Evolutionary conservation across 371 early-diverging fungal species (phyloP).

Genomic region (Phascolomyces articulosus): DNA sequence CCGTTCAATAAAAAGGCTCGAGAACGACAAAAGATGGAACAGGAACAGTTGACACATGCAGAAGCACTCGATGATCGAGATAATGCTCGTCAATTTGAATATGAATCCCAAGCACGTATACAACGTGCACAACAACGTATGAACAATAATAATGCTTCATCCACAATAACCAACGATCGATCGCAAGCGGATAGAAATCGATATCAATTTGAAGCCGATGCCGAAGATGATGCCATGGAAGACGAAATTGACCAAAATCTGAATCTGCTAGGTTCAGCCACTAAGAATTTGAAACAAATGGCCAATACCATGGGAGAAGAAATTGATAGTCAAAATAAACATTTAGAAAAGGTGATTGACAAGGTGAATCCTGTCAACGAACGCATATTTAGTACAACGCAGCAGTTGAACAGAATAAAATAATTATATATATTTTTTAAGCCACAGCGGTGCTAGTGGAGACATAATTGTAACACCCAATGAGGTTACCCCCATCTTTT

Average conservation of each 20-base stretch:
- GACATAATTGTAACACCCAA: too few relatives aligned
- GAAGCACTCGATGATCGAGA: slow-evolving; percentile 45
- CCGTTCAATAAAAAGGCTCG: slow-evolving; percentile 65
- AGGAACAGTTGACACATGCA: slow-evolving; percentile 52
- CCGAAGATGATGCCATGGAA: slow-evolving; percentile 72
- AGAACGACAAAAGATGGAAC: slow-evolving; percentile 54
- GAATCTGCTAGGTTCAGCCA: slow-evolving; percentile 62
- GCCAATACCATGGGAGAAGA: slow-evolving; percentile 74
- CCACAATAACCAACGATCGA: slow-evolving; percentile 10
- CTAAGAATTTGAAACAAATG: slow-evolving; percentile 71
- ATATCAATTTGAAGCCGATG: slow-evolving; percentile 66
- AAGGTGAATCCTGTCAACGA: slow-evolving; percentile 50
- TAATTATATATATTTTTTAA: slow-evolving; percentile 5
- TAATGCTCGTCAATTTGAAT: slow-evolving; percentile 23
- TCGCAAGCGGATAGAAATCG: slow-evolving; percentile 61
- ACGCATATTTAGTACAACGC: slow-evolving; percentile 40
- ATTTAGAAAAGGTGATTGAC: slow-evolving; percentile 25
- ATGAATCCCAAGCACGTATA: slow-evolving; percentile 46
- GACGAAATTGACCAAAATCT: slow-evolving; percentile 81
- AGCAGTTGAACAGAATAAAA: slow-evolving; percentile 45
- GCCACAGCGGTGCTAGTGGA: too few relatives aligned
- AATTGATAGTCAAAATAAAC: slow-evolving; percentile 68
- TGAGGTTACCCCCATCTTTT: too few relatives aligned
- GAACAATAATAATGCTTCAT: not conserved
- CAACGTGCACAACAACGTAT: slow-evolving; percentile 36